A percentile compares a stretch with the other conserved stretches of the same genome.
phyloP scores from a whole-genome alignment of 768 basidiomycete species.

The Hirschioporus abietinus region DNA sequence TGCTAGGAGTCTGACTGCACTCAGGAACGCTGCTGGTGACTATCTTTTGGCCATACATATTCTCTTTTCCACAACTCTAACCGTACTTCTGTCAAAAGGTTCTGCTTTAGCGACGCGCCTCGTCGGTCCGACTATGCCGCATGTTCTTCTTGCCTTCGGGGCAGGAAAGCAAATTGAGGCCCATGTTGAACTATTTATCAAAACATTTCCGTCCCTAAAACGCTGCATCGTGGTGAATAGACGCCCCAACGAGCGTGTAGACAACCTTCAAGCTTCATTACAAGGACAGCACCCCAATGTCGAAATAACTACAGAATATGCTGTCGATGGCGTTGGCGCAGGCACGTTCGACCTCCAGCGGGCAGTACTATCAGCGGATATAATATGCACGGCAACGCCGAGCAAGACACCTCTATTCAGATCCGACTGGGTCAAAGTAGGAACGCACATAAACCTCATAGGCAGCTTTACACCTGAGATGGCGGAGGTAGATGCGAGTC shows the following conservation, averaged over 20 bases:
- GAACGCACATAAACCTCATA: slow-evolving; percentile 68
- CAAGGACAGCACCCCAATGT: slow-evolving; percentile 22
- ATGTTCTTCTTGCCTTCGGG: slow-evolving; percentile 57
- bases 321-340: slow-evolving; percentile 1
- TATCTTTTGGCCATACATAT: slow-evolving; percentile 7
- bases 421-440: slow-evolving; percentile 52
- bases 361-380: slow-evolving; percentile 45
- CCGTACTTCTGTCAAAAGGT: slow-evolving; percentile 33
- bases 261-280: slow-evolving; percentile 29
- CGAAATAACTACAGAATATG: slow-evolving; percentile 8
- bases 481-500: slow-evolving; percentile 62
- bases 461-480: slow-evolving; percentile 81
- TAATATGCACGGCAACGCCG: slow-evolving; percentile 74
- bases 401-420: slow-evolving; percentile 68
- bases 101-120: slow-evolving; percentile 63
- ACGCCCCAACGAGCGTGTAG: slow-evolving; percentile 42
- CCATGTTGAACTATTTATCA: slow-evolving; percentile 59
- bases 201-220: slow-evolving; percentile 47
- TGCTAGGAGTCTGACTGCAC: slow-evolving; percentile 68
- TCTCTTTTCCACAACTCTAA: too few species aligned
- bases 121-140: slow-evolving; percentile 38
- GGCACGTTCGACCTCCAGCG: slow-evolving; percentile 19
- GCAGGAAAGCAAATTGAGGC: slow-evolving; percentile 66
- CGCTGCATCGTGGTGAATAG: slow-evolving; percentile 63
- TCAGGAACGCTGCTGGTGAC: slow-evolving; percentile 78